Percentiles rank a stretch among this genome's conserved stretches.
Conservation (phyloP, 371 early-diverging fungal species). For the Mortierella sp. region DNA sequence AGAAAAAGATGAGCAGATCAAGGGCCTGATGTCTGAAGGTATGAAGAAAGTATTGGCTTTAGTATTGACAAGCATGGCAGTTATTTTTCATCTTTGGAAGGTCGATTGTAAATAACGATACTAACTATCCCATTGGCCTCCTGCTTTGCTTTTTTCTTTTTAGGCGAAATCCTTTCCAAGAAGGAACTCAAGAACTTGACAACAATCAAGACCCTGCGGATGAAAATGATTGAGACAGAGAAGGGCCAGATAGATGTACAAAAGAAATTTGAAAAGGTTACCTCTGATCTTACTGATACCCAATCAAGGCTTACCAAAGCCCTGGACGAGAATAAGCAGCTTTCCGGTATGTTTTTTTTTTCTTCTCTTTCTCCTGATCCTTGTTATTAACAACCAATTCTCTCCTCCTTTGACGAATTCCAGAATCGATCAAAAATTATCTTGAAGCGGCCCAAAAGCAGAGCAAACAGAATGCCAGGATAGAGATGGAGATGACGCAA, state of each 20-base stretch:
- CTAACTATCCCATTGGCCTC: not conserved
- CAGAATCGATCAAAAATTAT: slow-evolving; percentile 63
- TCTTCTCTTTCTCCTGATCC: not conserved
- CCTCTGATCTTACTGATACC: slow-evolving; percentile 60
- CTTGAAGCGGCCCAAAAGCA: slow-evolving; percentile 70
- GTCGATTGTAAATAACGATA: not conserved
- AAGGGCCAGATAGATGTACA: slow-evolving; percentile 64
- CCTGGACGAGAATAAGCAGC: slow-evolving; percentile 64
- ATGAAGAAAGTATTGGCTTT: not conserved
- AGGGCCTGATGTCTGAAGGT: slow-evolving; percentile 74
- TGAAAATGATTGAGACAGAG: slow-evolving; percentile 73
- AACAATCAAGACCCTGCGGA: slow-evolving; percentile 77
- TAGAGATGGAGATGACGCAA: slow-evolving; percentile 64
- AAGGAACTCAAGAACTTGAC: slow-evolving; percentile 79
- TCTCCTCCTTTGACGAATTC: not conserved
- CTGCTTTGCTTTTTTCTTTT: not conserved
- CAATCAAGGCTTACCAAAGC: slow-evolving; percentile 61
- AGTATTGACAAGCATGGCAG: not conserved
- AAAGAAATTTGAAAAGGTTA: slow-evolving; percentile 68
- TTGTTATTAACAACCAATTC: not conserved
- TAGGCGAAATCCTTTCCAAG: slow-evolving; percentile 84
- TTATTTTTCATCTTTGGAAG: no score
- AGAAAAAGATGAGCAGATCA: slow-evolving; percentile 72
- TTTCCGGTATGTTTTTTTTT: slow-evolving; percentile 54
- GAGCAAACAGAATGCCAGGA: slow-evolving; percentile 67